phyloP scores from a whole-genome alignment of 345 rosid species.

The Euphorbia tirucalli region DNA sequence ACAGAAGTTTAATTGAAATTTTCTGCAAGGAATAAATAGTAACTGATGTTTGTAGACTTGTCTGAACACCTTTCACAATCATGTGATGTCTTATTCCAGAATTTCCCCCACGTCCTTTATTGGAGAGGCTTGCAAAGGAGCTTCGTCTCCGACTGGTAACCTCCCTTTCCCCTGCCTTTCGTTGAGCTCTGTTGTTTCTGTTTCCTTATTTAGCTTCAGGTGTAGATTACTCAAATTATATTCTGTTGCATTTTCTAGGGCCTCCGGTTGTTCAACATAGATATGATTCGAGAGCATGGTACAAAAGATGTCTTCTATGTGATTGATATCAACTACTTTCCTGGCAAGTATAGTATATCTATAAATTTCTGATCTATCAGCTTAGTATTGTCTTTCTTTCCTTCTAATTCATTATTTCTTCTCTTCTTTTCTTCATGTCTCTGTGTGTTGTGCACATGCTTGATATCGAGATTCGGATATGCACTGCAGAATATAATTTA shows the following conservation, averaged over 20 bases:
- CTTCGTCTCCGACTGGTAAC: slow-evolving; percentile 63
- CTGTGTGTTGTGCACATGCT: neutral
- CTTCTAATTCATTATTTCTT: neutral
- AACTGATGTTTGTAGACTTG: too few species aligned
- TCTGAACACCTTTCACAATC: slow-evolving; percentile 2
- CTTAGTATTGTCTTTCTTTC: neutral
- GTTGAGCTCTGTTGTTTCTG: slow-evolving; percentile 9
- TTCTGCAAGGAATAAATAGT: too few species aligned
- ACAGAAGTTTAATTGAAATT: too few species aligned
- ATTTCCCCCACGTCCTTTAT: slow-evolving; percentile 77
- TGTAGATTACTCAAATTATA: slow-evolving; percentile 1
- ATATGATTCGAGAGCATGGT: slow-evolving; percentile 82
- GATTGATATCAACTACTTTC: slow-evolving; percentile 92
- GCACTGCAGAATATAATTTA: neutral
- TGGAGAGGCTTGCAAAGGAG: slow-evolving; percentile 76
- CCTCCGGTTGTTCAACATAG: slow-evolving; percentile 77
- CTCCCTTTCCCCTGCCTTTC: neutral
- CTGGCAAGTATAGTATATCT: slow-evolving; percentile 51
- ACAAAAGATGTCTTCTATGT: slow-evolving; percentile 69
- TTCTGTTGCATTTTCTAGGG: slow-evolving; percentile 43
- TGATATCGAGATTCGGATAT: neutral
- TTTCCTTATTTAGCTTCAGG: neutral
- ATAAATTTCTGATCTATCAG: neutral
- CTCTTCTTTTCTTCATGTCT: neutral
- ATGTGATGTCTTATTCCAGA: slow-evolving; percentile 46